phyloP scores from a whole-genome alignment of 768 basidiomycete species.

The Boletus subparvulus region DNA sequence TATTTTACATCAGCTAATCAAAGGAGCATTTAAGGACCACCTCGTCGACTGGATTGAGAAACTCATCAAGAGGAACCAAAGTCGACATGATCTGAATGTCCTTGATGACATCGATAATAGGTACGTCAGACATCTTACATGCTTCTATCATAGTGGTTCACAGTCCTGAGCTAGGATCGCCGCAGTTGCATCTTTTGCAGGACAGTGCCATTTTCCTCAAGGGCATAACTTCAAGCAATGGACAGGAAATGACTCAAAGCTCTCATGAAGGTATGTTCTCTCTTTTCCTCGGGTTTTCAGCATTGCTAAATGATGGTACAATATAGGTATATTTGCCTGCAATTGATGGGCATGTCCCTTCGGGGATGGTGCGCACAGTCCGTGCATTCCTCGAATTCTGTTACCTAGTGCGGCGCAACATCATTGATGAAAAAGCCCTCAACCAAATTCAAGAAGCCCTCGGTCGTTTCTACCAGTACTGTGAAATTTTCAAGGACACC shows the following conservation, averaged over 20 bases:
- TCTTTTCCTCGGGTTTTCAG: too few relatives aligned
- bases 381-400: conserved; percentile 32
- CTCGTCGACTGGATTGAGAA: neutral
- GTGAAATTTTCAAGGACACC: conserved; percentile 11
- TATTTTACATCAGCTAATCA: neutral
- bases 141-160: too few relatives aligned
- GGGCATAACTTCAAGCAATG: conserved; percentile 32
- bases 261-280: conserved; percentile 33
- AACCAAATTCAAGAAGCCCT: conserved; percentile 11
- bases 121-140: conserved; percentile 3
- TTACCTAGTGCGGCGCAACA: conserved; percentile 25
- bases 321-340: conserved; percentile 4
- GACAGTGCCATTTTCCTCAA: neutral
- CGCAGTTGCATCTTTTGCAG: neutral
- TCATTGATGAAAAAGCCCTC: conserved; percentile 20
- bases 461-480: conserved; percentile 18
- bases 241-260: conserved; percentile 41
- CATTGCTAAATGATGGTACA: too few relatives aligned
- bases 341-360: conserved; percentile 16
- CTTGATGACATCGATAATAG: conserved; percentile 32
- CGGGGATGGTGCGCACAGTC: conserved; percentile 18
- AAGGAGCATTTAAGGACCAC: neutral
- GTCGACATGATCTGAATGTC: conserved; percentile 7
- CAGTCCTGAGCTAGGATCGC: neutral
- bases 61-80: neutral